Evolutionary conservation across 371 early-diverging fungal genomes (phyloP), one percentile per base, ranked within the genome.

Genomic region (Mortierella sp.): DNA sequence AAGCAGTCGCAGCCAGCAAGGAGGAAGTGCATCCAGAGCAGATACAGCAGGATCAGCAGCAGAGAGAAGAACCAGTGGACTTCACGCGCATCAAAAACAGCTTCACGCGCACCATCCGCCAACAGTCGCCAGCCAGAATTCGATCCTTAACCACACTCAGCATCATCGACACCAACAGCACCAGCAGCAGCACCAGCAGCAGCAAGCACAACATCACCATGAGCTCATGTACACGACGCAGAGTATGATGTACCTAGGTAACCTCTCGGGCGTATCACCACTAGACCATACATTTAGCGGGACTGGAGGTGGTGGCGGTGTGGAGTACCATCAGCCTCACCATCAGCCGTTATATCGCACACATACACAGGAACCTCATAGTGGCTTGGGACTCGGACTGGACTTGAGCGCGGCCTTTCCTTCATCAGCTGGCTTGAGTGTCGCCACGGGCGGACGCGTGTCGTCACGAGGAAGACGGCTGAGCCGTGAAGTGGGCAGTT

Each of bases 111-210:
- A 48, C 21, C 37, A 51, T 11, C 51, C 47, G 21, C 52, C 57
- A 7, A 64, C 64, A 7, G 14, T 57, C 34, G 56, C 57, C 17
- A 57, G 57, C n/a, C 64, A 64, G 41, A 50, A 31, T 24, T 41
- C 21, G 14, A 31, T 63, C 30, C 23, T 54, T 28, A 21, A 21
- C 8, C 3, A 17, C 44, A 6, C 8, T 19, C 44, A 44, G 17
- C 44, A 19, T 21, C 44, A 44, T 19, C 44, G 21, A 14, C 37
- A 34, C 37, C 37, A 34, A 4, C 37, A 34, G 11, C 37, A 34
- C 11, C 14, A 7, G 4, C 11, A 7, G 37, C 37, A 34, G 11
- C 37, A 34, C 37, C 53, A 34, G 4, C 37, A 34, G 11, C 37
- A 34, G 37, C 14, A 7, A 4, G 37, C 37, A 14, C 37, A 34